Evolutionary conservation across 2,329 filamentous ascomycete genomes (phyloP), one percentile per base, ranked within the genome.

Genomic region (Cryphonectria naterciae): DNA sequence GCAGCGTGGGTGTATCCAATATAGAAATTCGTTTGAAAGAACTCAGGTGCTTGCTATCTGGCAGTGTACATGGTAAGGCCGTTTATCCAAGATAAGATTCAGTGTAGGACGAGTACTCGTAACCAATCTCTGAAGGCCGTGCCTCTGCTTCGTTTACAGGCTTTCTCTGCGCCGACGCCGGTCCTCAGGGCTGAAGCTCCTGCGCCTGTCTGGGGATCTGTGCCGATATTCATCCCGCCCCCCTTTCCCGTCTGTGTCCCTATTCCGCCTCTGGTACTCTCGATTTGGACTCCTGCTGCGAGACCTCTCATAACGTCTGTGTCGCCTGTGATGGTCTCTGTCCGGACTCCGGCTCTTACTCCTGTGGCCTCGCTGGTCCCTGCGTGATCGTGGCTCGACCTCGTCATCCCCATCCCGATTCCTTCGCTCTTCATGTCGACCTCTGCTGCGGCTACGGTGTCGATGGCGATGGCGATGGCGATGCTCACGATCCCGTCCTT

Each of bases 291-390:
- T 79, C 65, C 80, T 75, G 69, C 76, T 75, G 22, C 76, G 76
- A 22, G 63, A 49, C 35, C 41, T 32, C 11, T 32, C 69, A 7
- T 79, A 77, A 25, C 79, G 77, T 35, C 77, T 66, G 72, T 78
- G 37, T 74, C 78, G 74, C 77, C 81, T 61, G 75, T 78, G 71
- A 65, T 75, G 73, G 7, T 67, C 72, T 32, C 61, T 64, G n/a
- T 74, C 75, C 32, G 77, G 77, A 62, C 82, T 83, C 63, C 79
- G 77, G 69, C 80, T 84, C 66, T 81, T 78, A 70, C 80, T 83
- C 66, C 81, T 78, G 32, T 80, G 78, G 11, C 80, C 77, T 22
- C 78, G 74, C 37, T 77, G 77, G 43, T 82, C 80, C 28, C 76
- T 65, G 32, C 65, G 70, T 19, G 61, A 64, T 17, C 61, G 74